Base-by-base conservation (phyloP, 2,329 filamentous ascomycete genomes). In the Sarocladium kiliense region DNA sequence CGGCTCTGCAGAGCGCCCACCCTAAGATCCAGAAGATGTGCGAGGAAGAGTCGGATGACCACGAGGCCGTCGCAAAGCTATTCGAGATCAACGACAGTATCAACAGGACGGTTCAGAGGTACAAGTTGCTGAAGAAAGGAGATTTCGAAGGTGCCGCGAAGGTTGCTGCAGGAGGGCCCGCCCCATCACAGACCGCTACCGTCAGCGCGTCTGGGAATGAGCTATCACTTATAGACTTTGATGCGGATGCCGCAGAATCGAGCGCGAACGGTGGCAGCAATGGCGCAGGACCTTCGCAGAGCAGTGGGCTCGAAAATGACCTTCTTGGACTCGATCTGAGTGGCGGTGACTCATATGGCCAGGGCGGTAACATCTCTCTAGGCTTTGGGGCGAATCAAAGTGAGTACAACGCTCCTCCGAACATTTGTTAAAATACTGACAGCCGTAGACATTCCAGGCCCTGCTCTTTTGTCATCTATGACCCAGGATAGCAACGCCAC, bases 21-120 rank as follows among this genome's bases (percentile, higher is more conserved):
- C 94, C 94, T 9, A 99, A 99, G 76, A 97, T 99, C 61, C 93
- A 97, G 69, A 97, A 91, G 74, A 99, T 99, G 93, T 97, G 93
- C 66, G 93, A 97, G 71, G 94, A 99, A 71, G 94, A 99, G 67
- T 97, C 92, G 11, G 93, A 97, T 58, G 94, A 99, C 66, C 86
- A 91, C 58, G 94, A 97, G 74, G 94, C 94, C 4, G 94, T 99
- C 5, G 89, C 91, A 42, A 96, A 96, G 72, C 78, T 99, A 11
- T 81, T 99, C 55, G 91, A 97, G 68, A 97, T 99, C 66, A 99
- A 99, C 68, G 94, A 99, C 71, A 97, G 92, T 73, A 99, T 99
- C 81, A 90, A 97, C 68, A 85, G 93, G 59, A 99, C 94, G 1
- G 90, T 97, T 55, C 91, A 97, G 73, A 80, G 94, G 60, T 99